These are phyloP conservation scores for Rhodomyrtus tomentosa DNA, from an alignment of 345 rosid species.

Conservation along the genomic window DNA sequence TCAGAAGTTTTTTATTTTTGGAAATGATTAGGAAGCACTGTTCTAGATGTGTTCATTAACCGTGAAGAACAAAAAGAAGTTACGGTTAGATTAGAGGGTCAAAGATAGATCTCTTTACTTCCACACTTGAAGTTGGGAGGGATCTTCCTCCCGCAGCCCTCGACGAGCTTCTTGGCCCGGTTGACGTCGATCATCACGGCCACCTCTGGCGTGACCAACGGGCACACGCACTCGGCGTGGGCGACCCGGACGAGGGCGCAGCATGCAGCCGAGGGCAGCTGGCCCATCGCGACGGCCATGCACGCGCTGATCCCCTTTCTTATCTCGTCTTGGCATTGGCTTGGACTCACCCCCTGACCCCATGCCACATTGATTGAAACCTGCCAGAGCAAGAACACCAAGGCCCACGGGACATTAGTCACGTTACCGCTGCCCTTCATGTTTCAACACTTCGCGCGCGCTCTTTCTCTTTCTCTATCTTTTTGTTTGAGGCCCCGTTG, in stretches of 20 bases:
- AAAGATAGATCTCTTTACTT: neutral
- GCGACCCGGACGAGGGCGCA: neutral
- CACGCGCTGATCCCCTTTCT: neutral
- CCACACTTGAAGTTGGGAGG: conserved; percentile 4
- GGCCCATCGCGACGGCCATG: neutral
- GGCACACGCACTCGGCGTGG: conserved; percentile 3
- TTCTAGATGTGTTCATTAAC: neutral
- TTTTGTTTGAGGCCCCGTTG: neutral
- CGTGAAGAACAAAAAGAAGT: neutral
- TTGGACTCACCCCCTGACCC: neutral
- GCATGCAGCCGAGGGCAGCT: neutral
- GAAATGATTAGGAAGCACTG: neutral
- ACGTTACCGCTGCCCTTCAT: neutral
- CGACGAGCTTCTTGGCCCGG: neutral
- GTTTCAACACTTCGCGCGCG: neutral
- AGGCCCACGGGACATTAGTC: neutral
- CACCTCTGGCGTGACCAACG: neutral
- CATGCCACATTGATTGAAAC: neutral
- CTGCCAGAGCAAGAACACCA: neutral
- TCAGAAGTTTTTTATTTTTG: neutral
- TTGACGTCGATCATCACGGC: neutral
- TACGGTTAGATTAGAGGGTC: neutral
- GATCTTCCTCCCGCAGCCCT: conserved; percentile 3
- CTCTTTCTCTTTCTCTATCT: neutral
- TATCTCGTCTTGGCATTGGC: conserved; percentile 4